Evolutionary conservation across 345 rosid species (phyloP), one percentile per base, ranked within the genome.

Genomic region (Crucihimalaya himalaica): DNA sequence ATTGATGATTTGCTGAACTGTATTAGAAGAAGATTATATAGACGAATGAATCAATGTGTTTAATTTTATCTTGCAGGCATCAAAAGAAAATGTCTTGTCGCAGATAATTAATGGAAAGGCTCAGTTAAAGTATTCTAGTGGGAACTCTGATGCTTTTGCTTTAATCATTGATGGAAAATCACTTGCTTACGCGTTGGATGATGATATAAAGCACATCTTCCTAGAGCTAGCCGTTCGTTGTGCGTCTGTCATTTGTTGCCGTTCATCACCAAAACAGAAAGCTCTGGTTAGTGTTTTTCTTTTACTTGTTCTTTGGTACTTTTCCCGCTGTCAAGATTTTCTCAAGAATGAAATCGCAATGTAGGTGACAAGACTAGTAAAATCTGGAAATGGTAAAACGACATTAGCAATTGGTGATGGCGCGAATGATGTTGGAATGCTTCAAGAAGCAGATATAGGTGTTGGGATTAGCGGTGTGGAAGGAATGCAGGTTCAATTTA

Each of bases 391-490:
- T 7, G 83, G 89, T 67, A 91, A 82, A 76, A 89, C 96, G 13
- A 94, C 96, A 3, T 81, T 94, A 56, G 98, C 94, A 7, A 87
- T 94, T 27, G 98, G 98, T 52, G 98, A 94, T 81, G 98, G 98
- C 45, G 98, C 98, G 16, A 94, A 94, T 76, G 98, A 94, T 71
- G 98, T 94, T 53, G 98, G 98, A 55, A 94, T 94, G 98, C 98
- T 94, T 68, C 98, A 91, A 72, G 98, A 94, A 81, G 98, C 98
- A 60, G 98, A 94, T 72, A 85, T 94, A 40, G 98, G 98, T 39
- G 51, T 94, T 37, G 98, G 98, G 45, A 94, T 94, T 54, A 94
- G 97, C 68, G 98, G 98, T 20, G 96, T 89, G 19, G 98, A 94
- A 88, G 98, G 98, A 77, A 94, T 94, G 98, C 98, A 94, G 98